Percentiles rank a stretch among this genome's conserved stretches.
Conservation (phyloP, 1,139 yeast species). For the Magnusiomyces ingens region DNA sequence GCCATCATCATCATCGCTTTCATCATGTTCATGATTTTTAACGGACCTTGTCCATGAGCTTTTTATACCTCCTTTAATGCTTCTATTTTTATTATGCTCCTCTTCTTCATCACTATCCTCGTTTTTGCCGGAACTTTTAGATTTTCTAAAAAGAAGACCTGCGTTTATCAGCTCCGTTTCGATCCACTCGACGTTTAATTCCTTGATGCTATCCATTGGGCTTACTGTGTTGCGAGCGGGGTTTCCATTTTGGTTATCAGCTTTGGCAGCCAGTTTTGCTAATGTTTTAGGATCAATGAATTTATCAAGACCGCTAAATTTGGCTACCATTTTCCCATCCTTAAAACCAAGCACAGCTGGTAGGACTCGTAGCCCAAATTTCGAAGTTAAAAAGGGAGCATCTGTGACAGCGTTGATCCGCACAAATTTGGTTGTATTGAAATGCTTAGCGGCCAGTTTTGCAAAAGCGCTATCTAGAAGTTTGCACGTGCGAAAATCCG, state of each 20-base stretch:
- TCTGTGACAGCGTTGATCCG: constrained; percentile 50
- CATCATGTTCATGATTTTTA: neutral
- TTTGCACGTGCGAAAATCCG: constrained; percentile 52
- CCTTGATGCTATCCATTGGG: neutral
- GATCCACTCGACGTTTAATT: neutral
- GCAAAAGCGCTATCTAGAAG: constrained; percentile 44
- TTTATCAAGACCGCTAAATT: constrained; percentile 1
- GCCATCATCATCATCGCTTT: constrained; percentile 5
- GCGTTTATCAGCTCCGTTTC: neutral
- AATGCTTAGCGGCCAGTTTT: constrained; percentile 50
- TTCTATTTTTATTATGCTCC: neutral
- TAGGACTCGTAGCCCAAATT: constrained; percentile 54
- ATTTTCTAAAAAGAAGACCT: neutral
- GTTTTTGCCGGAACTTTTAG: neutral
- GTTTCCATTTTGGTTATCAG: neutral
- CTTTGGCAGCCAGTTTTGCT: neutral
- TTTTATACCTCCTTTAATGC: neutral
- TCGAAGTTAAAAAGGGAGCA: constrained; percentile 66
- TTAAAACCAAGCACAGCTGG: constrained; percentile 51
- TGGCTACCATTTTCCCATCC: constrained; percentile 1
- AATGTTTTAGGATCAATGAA: constrained; percentile 1
- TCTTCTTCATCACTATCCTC: neutral
- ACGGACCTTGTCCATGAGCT: neutral
- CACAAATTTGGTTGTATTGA: constrained; percentile 45
- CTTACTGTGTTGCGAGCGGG: neutral